Base-by-base conservation (phyloP, 2,329 filamentous ascomycete genomes). In the Stagonosporopsis vannaccii region DNA sequence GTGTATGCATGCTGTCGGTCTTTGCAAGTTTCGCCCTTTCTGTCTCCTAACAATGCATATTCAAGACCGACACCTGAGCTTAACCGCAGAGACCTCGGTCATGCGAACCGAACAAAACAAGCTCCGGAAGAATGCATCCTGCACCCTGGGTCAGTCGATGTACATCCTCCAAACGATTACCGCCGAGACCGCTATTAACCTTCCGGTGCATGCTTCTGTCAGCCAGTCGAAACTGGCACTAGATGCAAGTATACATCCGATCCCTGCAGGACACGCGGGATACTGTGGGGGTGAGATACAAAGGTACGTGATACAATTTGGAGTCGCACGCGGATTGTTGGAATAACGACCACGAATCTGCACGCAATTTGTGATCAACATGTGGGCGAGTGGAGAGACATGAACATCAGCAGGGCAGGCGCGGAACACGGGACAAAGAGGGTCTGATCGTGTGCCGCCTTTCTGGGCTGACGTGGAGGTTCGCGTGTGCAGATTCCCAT, bases 241-340 rank as follows among this genome's bases (percentile, higher is more conserved):
- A 3, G 13, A 43, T 43, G 42, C 41, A 35, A 30, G 36, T 46
- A 28, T 46, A 42, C 41, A 35, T 44, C 47, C 44, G 45, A 65
- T 61, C 60, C 63, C 57, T 55, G 63, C 46, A 59, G 58, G 48
- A 49, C 46, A 58, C 53, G 62, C 53, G 67, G 68, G 65, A 60
- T 68, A 40, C 9, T 49, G 67, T 67, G 66, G 65, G 66, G 67
- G 63, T 59, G 19, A 41, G 51, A 62, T 52, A 52, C 39, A 44
- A 47, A 39, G 48, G 61, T 69, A 70, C 68, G 67, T 68, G 61
- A 70, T 70, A 62, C 61, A 60, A 69, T 68, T 67, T 67, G 63
- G 37, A 49, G 63, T 66, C 45, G 56, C 60, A 60, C 61, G 55
- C 56, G 56, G 56, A 51, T 60, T 59, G 51, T 60, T 56, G 61